A percentile compares a stretch with the other conserved stretches of the same genome.
These are phyloP conservation scores for Lophiostoma macrostomum DNA, from an alignment of 495 filamentous ascomycete species.

Conservation along the genomic window DNA sequence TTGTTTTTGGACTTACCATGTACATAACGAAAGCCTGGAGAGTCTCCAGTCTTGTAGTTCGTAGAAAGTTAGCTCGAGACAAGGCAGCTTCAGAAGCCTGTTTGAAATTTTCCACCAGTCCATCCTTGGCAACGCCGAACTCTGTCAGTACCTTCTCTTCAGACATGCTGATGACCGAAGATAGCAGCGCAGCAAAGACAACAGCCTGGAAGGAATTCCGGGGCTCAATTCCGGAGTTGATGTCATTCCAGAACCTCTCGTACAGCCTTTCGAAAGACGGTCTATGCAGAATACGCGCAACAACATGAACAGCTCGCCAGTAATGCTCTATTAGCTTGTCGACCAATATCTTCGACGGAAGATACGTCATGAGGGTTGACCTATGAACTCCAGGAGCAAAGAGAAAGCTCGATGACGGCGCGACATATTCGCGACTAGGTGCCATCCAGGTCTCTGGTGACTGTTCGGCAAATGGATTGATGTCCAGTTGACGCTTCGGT, in stretches of 20 bases:
- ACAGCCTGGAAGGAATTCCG: constrained; percentile 62
- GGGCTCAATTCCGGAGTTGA: constrained; percentile 55
- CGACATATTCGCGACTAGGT: constrained; percentile 41
- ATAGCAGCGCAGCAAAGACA: constrained; percentile 64
- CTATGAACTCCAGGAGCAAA: constrained; percentile 53
- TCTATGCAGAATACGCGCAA: constrained; percentile 61
- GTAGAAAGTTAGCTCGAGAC: constrained; percentile 62
- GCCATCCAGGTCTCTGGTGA: constrained; percentile 30
- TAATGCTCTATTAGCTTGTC: constrained; percentile 63
- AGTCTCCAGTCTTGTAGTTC: constrained; percentile 67
- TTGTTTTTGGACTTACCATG: constrained; percentile 55
- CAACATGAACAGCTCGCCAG: constrained; percentile 61
- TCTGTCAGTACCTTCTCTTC: constrained; percentile 49
- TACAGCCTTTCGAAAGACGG: constrained; percentile 64
- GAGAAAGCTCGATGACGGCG: constrained; percentile 61
- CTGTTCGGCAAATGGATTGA: constrained; percentile 8
- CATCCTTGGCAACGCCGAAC: constrained; percentile 51
- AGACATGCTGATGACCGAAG: constrained; percentile 62
- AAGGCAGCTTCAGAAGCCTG: constrained; percentile 62
- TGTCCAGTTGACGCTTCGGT: constrained; percentile 1
- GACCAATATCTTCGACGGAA: constrained; percentile 51
- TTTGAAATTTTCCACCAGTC: constrained; percentile 58
- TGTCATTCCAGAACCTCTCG: constrained; percentile 59
- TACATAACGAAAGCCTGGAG: constrained; percentile 74
- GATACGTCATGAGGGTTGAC: constrained; percentile 52